A percentile compares a stretch with the other conserved stretches of the same genome.
Evolutionary conservation across 257 asterid genomes (phyloP).

Genomic region (Paulownia fortunei): DNA sequence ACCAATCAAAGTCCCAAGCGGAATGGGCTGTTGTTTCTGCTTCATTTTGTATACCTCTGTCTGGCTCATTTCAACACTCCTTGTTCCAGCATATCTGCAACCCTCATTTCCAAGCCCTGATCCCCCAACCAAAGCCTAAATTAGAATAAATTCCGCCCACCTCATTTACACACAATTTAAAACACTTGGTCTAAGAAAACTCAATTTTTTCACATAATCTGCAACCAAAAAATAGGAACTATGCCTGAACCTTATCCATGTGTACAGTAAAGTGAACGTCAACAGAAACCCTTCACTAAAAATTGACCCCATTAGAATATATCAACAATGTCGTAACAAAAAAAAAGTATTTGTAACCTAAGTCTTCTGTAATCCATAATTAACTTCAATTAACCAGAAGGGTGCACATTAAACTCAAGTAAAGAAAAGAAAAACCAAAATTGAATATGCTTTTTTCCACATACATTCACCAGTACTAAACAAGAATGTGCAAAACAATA

Average conservation of each 20-base stretch:
- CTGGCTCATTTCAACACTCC: conserved; percentile 55
- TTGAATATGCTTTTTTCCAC: neutral
- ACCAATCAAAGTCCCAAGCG: conserved; percentile 73
- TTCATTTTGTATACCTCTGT: conserved; percentile 58
- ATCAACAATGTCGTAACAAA: neutral
- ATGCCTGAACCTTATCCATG: neutral
- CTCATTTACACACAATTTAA: neutral
- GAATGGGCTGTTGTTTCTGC: conserved; percentile 65
- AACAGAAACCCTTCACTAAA: too few relatives aligned
- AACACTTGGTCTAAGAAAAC: conserved; percentile 18
- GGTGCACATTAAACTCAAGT: conserved; percentile 24
- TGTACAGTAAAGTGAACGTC: neutral
- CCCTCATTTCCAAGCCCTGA: conserved; percentile 46
- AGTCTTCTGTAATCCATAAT: neutral
- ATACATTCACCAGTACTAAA: conserved; percentile 30
- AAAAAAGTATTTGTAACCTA: conserved; percentile 4
- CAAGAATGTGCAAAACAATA: neutral
- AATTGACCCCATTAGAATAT: neutral
- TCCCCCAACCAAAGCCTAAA: conserved; percentile 9
- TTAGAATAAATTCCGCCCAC: conserved; percentile 9
- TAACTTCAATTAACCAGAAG: neutral
- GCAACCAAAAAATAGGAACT: neutral
- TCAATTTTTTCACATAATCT: neutral
- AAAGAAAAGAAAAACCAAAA: too few relatives aligned
- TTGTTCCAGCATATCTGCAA: conserved; percentile 46